These are phyloP conservation scores for Wickerhamiella azyma DNA, from an alignment of 805 yeast genomes.

Conservation along the genomic window DNA sequence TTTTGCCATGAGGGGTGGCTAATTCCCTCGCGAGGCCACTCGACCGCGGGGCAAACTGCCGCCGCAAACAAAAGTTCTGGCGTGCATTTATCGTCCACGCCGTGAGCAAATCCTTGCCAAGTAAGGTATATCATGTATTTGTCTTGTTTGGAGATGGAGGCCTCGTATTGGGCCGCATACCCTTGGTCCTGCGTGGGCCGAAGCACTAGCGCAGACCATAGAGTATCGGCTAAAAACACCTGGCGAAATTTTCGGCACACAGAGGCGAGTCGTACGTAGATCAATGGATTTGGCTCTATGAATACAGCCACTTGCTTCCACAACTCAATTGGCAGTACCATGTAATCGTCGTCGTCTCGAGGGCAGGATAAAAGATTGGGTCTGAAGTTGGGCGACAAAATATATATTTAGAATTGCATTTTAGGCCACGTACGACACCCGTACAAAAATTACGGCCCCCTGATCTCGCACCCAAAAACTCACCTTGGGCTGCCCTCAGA, in stretches of 20 bases:
- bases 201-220: not conserved
- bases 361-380: too few relatives aligned
- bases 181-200: not conserved
- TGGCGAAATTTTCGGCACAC: not conserved
- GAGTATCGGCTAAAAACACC: not conserved
- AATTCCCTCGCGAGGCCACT: not conserved
- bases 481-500: too few relatives aligned
- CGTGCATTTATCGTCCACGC: not conserved
- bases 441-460: too few relatives aligned
- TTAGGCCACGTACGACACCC: too few relatives aligned
- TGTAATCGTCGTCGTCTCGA: not conserved
- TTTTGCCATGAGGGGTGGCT: not conserved
- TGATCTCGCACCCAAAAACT: too few relatives aligned
- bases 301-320: not conserved
- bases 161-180: not conserved
- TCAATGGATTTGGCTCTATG: not conserved
- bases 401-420: too few relatives aligned
- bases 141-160: not conserved
- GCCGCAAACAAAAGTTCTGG: not conserved
- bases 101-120: not conserved
- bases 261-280: not conserved
- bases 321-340: not conserved
- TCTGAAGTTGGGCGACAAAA: too few relatives aligned
- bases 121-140: not conserved
- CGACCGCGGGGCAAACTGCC: not conserved